Percentiles rank a stretch among this genome's conserved stretches.
These are phyloP conservation scores for Turritis glabra DNA, from an alignment of 345 rosid genomes.

Conservation along the genomic window DNA sequence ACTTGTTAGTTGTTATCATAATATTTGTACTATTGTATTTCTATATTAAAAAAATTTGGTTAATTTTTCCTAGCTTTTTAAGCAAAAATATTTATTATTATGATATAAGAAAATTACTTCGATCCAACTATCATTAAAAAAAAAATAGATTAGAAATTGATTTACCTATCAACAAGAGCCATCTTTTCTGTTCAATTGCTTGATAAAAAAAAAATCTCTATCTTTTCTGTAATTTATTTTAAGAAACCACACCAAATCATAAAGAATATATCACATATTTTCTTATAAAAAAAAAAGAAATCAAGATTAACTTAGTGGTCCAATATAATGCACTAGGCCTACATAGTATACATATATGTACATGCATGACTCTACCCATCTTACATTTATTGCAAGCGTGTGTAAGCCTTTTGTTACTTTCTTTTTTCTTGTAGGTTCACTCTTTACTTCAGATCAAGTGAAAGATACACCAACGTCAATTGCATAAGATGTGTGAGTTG, in stretches of 20 bases:
- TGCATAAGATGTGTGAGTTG: conserved; percentile 31
- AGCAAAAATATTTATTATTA: not conserved
- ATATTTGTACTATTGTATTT: not conserved
- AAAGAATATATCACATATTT: not conserved
- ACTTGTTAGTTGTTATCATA: not conserved
- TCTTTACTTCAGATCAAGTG: conserved; percentile 26
- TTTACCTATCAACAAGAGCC: not conserved
- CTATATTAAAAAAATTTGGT: not conserved
- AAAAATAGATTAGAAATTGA: not conserved
- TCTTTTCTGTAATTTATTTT: not conserved
- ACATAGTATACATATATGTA: conserved; percentile 1
- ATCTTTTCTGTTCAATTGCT: not conserved
- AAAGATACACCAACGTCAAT: not conserved
- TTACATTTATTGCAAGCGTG: conserved; percentile 31
- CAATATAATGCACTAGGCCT: conserved; percentile 7
- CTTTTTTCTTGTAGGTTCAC: not conserved
- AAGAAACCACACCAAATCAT: not conserved
- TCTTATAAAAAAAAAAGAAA: not conserved
- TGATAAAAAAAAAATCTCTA: not conserved
- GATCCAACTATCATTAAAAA: not conserved
- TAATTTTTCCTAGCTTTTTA: not conserved
- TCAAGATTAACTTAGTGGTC: not conserved
- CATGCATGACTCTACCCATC: not conserved
- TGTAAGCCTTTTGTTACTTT: conserved; percentile 22
- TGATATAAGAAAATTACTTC: not conserved